Percentiles rank a stretch among this genome's conserved stretches.
These are phyloP conservation scores for Bonia amplexicaulis DNA, from an alignment of 176 grass and related monocot species.

Conservation along the genomic window DNA sequence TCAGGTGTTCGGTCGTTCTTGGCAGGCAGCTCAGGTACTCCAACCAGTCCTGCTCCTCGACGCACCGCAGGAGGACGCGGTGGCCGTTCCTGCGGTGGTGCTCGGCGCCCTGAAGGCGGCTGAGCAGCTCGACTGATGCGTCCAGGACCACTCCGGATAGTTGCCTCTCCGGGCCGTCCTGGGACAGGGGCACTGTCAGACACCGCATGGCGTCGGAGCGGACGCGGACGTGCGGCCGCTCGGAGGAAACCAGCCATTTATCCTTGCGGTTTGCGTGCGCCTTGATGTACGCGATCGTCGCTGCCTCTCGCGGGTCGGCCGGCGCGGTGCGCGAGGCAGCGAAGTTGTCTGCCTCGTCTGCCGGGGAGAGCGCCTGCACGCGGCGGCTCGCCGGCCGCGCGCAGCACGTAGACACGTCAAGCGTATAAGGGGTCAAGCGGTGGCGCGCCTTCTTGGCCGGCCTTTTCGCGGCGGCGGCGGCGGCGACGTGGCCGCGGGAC, in stretches of 20 bases:
- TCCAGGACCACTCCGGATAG: background rate
- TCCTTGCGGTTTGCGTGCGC: conserved; percentile 10
- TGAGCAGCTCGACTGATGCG: background rate
- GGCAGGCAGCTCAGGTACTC: background rate
- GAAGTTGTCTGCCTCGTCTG: background rate
- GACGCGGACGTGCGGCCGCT: conserved; percentile 9
- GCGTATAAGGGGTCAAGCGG: background rate
- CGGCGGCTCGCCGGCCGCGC: background rate
- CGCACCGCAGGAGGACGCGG: background rate
- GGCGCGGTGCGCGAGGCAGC: background rate
- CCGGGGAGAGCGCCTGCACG: background rate
- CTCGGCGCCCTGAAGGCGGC: background rate
- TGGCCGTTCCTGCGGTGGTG: background rate
- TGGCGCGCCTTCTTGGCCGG: conserved; percentile 1
- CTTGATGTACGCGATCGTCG: conserved; percentile 1
- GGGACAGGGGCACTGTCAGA: conserved; percentile 8
- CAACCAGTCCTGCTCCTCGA: conserved; percentile 28
- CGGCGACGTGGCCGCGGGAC: too few relatives aligned
- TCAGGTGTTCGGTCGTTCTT: background rate
- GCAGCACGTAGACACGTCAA: background rate
- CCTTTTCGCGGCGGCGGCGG: background rate
- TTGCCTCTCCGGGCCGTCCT: conserved; percentile 16
- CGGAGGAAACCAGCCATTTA: conserved; percentile 5
- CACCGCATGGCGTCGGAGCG: conserved; percentile 15
- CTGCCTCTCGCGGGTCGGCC: background rate